Percentiles rank a stretch among this genome's conserved stretches.
phyloP scores from a whole-genome alignment of 2,329 filamentous ascomycete species.

The Stachybotrys echinatus region DNA sequence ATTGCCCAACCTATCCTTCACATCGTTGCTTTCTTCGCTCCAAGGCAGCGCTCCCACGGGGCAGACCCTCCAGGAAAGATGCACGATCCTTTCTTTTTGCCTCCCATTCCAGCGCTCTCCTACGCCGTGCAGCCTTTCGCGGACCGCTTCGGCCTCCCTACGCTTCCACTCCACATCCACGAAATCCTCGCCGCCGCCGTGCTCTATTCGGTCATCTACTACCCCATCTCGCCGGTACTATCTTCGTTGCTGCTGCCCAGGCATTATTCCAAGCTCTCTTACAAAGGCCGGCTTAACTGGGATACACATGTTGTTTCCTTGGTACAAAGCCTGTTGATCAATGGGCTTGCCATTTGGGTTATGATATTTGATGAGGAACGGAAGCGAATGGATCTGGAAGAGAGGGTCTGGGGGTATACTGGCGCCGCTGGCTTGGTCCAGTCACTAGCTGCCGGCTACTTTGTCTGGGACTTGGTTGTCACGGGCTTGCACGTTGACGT shows the following conservation, averaged over 20 bases:
- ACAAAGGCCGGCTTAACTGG: slow-evolving; percentile 69
- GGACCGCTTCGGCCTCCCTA: slow-evolving; percentile 54
- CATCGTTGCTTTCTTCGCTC: not conserved
- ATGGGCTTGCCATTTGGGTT: slow-evolving; percentile 66
- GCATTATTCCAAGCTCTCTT: slow-evolving; percentile 58
- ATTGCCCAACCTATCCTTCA: too few relatives aligned
- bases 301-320: slow-evolving; percentile 83
- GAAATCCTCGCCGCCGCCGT: slow-evolving; percentile 63
- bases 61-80: slow-evolving; percentile 37
- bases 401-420: slow-evolving; percentile 73
- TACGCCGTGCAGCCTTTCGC: slow-evolving; percentile 58
- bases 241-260: slow-evolving; percentile 57
- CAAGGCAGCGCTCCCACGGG: not conserved
- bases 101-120: slow-evolving; percentile 52
- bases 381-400: slow-evolving; percentile 57
- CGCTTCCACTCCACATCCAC: slow-evolving; percentile 71
- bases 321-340: slow-evolving; percentile 70
- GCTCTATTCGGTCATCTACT: slow-evolving; percentile 65
- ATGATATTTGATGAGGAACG: slow-evolving; percentile 66
- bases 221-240: slow-evolving; percentile 60
- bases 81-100: slow-evolving; percentile 68
- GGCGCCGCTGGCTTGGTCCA: slow-evolving; percentile 68
- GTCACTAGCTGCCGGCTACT: slow-evolving; percentile 74
- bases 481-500: slow-evolving; percentile 63
- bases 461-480: slow-evolving; percentile 74